These are phyloP conservation scores for Fraxinus americana DNA, from an alignment of 257 asterid genomes.

Conservation along the genomic window DNA sequence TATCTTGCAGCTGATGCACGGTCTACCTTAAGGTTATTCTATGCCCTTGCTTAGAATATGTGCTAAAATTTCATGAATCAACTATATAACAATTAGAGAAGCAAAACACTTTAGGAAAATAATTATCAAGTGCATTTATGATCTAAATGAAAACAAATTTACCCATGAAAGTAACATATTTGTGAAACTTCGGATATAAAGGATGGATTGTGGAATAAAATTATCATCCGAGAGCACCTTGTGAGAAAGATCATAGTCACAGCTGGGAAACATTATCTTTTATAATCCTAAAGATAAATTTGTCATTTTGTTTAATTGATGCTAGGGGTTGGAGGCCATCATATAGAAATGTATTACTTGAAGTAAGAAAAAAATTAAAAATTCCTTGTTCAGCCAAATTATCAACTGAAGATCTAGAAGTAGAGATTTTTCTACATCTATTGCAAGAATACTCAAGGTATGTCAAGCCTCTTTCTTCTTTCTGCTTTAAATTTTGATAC, in stretches of 20 bases:
- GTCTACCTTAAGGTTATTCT: conserved; percentile 74
- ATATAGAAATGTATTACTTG: conserved; percentile 79
- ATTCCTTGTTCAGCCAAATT: conserved; percentile 82
- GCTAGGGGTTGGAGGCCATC: conserved; percentile 97
- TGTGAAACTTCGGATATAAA: neutral
- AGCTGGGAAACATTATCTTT: conserved; percentile 5
- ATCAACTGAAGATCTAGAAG: conserved; percentile 81
- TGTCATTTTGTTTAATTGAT: conserved; percentile 24
- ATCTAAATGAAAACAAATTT: neutral
- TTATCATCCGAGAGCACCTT: neutral
- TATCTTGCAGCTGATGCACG: conserved; percentile 98
- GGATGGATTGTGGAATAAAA: neutral
- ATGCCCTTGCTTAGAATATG: conserved; percentile 15
- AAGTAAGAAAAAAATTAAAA: conserved; percentile 64
- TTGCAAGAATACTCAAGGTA: conserved; percentile 85
- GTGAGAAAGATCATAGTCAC: conserved; percentile 6
- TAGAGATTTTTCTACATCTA: conserved; percentile 90
- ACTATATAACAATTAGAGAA: conserved; percentile 1
- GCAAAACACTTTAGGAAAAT: neutral
- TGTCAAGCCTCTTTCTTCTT: conserved; percentile 8
- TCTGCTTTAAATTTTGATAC: neutral
- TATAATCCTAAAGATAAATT: conserved; percentile 19
- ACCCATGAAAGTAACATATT: neutral
- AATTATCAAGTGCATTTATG: neutral
- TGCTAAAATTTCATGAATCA: conserved; percentile 14